Evolutionary conservation across 768 basidiomycete species (phyloP).

Genomic region (Daedaleopsis nitida): DNA sequence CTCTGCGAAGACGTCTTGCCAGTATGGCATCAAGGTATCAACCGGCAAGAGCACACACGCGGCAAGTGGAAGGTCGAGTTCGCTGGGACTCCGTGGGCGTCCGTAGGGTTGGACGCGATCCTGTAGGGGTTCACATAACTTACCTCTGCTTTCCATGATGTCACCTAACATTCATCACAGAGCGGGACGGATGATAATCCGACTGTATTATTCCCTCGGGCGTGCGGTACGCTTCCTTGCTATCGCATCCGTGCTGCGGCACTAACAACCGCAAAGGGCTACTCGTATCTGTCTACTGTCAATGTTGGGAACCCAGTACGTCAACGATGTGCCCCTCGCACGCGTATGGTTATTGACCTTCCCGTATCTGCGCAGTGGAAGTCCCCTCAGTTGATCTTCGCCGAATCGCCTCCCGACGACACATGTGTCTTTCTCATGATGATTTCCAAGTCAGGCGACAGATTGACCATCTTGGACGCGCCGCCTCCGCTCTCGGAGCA

Average conservation of each 20-base stretch:
- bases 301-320: constrained; percentile 57
- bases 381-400: constrained; percentile 72
- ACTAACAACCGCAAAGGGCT: constrained; percentile 51
- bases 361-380: constrained; percentile 27
- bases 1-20: constrained; percentile 57
- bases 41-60: constrained; percentile 40
- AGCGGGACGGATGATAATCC: constrained; percentile 53
- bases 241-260: neutral
- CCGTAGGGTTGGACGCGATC: constrained; percentile 52
- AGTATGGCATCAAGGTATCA: constrained; percentile 70
- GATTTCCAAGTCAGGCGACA: constrained; percentile 62
- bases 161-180: constrained; percentile 40
- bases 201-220: constrained; percentile 62
- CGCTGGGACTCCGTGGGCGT: constrained; percentile 67
- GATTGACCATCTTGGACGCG: constrained; percentile 47
- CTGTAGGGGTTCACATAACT: constrained; percentile 40
- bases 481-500: constrained; percentile 41
- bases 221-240: constrained; percentile 42
- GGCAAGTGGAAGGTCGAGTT: constrained; percentile 67
- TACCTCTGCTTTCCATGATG: neutral
- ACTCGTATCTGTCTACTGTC: constrained; percentile 57
- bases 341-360: neutral
- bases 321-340: neutral
- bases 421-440: constrained; percentile 67
- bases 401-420: constrained; percentile 48